Conservation (phyloP, 2,329 filamentous ascomycete genomes). For the Mariannaea sp. region DNA sequence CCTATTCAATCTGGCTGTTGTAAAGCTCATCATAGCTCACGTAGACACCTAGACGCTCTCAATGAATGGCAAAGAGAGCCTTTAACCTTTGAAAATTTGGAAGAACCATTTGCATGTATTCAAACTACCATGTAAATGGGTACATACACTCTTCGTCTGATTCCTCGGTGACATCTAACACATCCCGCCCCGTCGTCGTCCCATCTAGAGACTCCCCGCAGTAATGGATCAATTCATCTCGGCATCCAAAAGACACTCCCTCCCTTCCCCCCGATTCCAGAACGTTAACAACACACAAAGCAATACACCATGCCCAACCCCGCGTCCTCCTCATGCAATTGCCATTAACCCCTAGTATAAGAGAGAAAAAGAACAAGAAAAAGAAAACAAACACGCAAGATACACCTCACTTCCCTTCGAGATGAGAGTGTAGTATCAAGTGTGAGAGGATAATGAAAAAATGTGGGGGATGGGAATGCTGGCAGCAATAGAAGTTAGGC, state of each 20-base stretch:
- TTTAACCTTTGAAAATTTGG: too few relatives aligned
- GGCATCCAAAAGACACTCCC: neutral
- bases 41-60: too few relatives aligned
- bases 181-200: conserved; percentile 10
- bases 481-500: conserved; percentile 1
- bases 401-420: conserved; percentile 1
- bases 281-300: conserved; percentile 13
- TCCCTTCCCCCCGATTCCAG: neutral
- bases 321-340: conserved; percentile 5
- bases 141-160: conserved; percentile 27
- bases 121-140: conserved; percentile 23
- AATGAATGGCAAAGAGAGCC: too few relatives aligned
- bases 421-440: neutral
- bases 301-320: conserved; percentile 14
- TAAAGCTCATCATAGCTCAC: too few relatives aligned
- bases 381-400: conserved; percentile 1
- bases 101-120: conserved; percentile 25
- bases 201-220: neutral
- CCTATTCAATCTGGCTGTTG: too few relatives aligned
- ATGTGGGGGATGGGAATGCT: too few relatives aligned
- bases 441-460: too few relatives aligned
- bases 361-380: too few relatives aligned
- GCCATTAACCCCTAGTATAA: conserved; percentile 5
- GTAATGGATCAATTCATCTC: neutral
- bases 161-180: conserved; percentile 8